Percentiles rank a stretch among this genome's conserved stretches.
These are phyloP conservation scores for Yamadazyma mexicana DNA, from an alignment of 1,139 yeast genomes.

Conservation along the genomic window DNA sequence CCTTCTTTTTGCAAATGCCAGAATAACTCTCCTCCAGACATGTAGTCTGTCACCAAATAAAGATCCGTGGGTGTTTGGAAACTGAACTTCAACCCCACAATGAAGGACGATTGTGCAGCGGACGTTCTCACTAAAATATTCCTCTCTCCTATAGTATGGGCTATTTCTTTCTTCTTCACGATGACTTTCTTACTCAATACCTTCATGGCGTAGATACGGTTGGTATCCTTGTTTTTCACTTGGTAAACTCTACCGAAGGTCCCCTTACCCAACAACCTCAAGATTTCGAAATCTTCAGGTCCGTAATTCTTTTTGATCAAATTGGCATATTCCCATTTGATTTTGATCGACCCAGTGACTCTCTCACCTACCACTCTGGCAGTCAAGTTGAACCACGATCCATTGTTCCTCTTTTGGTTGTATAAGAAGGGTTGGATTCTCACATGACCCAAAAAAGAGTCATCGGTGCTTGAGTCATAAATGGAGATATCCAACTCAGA, in stretches of 20 bases:
- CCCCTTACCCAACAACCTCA: conserved; percentile 89
- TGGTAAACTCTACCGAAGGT: conserved; percentile 98
- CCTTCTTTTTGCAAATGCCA: conserved; percentile 98
- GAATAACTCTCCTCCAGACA: conserved; percentile 97
- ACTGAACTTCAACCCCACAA: conserved; percentile 91
- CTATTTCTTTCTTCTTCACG: conserved; percentile 94
- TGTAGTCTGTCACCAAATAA: conserved; percentile 91
- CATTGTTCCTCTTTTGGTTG: conserved; percentile 22
- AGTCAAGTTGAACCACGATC: conserved; percentile 73
- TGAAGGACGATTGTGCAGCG: conserved; percentile 82
- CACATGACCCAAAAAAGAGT: conserved; percentile 83
- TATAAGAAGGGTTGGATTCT: conserved; percentile 65
- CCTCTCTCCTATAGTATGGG: conserved; percentile 96
- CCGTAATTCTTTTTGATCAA: conserved; percentile 76
- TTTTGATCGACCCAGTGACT: conserved; percentile 73
- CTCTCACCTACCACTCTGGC: conserved; percentile 76
- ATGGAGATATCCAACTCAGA: conserved; percentile 85
- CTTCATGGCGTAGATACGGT: conserved; percentile 94
- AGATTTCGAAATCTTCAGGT: conserved; percentile 90
- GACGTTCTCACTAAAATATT: conserved; percentile 88
- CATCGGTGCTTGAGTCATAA: conserved; percentile 81
- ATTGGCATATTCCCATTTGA: conserved; percentile 71
- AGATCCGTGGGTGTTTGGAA: conserved; percentile 93
- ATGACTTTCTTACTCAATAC: conserved; percentile 90
- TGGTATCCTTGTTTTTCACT: conserved; percentile 85